Base-by-base conservation (phyloP, 257 asterid genomes). In the Hygrophila difformis region DNA sequence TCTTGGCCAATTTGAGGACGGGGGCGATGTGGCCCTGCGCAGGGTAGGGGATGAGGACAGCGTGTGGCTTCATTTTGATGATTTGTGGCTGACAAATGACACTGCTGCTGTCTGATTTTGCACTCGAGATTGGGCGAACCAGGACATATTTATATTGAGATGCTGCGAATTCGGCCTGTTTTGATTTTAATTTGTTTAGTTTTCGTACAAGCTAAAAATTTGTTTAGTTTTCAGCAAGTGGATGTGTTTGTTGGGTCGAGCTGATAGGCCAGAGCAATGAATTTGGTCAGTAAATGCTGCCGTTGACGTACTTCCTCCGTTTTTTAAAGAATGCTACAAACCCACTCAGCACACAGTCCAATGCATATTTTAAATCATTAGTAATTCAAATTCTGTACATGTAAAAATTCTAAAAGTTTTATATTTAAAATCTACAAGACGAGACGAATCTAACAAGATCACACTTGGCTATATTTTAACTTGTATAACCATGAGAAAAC, bases 21-120 rank as follows among this genome's bases (percentile, higher is more conserved):
- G 93, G 93, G 68, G 66, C 67, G 2, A 81, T 73, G 59, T 77
- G 88, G 15, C 93, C 93, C 29, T 81, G 93, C 3, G 88, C 88
- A 3, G 93, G 93, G 18, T 70, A 81, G 18, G 93, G 88, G 40
- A 81, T 67, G 2, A 71, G 20, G 0, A 74, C 67, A 4, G 79
- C 84, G 21, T 81, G 93, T 31, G 84, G 73, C 72, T 76, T 64
- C 75, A 65, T 71, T 18, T 36, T 14, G 20, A 10, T 8, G n/a
- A n/a, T n/a, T n/a, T n/a, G n/a, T n/a, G n/a, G n/a, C n/a, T n/a
- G n/a, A n/a, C n/a, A n/a, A n/a, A n/a, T 9, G 9, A 10, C 8
- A 18, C 29, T 11, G 20, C 17, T n/a, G 33, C 5, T 19, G 5
- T 6, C 3, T 22, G 2, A 0, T 20, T 47, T 18, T 39, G 43